Conservation (phyloP, 495 filamentous ascomycete species). For the Daldinia loculata region DNA sequence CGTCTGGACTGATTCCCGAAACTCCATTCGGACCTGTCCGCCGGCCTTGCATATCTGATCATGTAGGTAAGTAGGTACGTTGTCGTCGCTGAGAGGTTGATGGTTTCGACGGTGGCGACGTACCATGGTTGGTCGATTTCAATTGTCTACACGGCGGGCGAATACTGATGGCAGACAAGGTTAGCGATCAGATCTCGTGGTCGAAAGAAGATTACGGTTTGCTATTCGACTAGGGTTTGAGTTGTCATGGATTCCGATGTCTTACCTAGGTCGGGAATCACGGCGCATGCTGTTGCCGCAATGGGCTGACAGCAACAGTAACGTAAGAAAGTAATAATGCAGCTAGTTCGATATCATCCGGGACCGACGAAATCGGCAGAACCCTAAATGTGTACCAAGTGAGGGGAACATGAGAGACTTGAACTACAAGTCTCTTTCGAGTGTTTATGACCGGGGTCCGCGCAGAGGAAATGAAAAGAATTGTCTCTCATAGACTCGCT, state of each 20-base stretch:
- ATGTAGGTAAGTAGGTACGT: background rate
- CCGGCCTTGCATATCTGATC: constrained; percentile 8
- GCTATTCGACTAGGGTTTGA: background rate
- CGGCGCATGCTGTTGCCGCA: background rate
- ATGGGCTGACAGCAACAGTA: background rate
- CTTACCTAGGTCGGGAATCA: background rate
- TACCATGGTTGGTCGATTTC: background rate
- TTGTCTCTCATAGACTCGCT: background rate
- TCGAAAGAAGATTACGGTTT: background rate
- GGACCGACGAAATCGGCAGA: background rate
- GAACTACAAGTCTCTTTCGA: background rate
- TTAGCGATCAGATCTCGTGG: background rate
- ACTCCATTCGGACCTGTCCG: constrained; percentile 19
- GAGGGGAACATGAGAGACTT: background rate
- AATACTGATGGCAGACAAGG: background rate
- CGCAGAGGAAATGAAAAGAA: background rate
- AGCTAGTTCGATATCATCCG: background rate
- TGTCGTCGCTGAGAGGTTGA: background rate
- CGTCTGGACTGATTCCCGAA: background rate
- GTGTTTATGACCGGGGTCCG: background rate
- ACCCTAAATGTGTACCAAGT: background rate
- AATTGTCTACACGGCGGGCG: background rate
- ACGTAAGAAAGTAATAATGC: background rate
- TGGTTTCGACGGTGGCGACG: background rate
- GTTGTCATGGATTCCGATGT: background rate